Percentiles rank a stretch among this genome's conserved stretches.
Conservation (phyloP, 352 stramenopile species). For the Phytophthora hybrid region DNA sequence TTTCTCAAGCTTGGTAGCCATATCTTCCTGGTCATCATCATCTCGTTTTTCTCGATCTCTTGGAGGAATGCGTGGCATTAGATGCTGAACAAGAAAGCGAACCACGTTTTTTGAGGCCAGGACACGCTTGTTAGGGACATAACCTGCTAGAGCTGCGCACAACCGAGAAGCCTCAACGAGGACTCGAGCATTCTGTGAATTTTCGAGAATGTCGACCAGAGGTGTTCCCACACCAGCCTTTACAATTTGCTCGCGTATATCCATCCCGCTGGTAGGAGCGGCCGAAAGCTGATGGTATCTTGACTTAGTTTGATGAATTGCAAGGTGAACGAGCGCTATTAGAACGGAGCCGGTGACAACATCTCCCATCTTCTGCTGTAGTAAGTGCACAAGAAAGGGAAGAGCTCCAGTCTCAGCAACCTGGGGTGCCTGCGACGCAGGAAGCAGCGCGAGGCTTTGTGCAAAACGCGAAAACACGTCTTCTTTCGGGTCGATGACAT, state of each 20-base stretch:
- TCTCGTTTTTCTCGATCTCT: slow-evolving; percentile 32
- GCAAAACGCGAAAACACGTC: slow-evolving; percentile 78
- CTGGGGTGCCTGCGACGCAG: slow-evolving; percentile 48
- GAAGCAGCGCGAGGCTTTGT: slow-evolving; percentile 74
- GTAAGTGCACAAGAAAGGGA: slow-evolving; percentile 68
- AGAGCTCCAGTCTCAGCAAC: slow-evolving; percentile 64
- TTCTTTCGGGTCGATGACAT: slow-evolving; percentile 44
- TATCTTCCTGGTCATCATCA: slow-evolving; percentile 28
- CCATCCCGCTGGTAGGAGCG: not conserved
- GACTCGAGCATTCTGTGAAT: slow-evolving; percentile 57
- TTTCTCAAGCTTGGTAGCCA: slow-evolving; percentile 43
- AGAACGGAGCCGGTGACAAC: slow-evolving; percentile 72
- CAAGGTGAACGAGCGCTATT: slow-evolving; percentile 71
- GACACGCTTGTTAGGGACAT: slow-evolving; percentile 72
- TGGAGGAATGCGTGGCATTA: slow-evolving; percentile 43
- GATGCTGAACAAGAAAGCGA: slow-evolving; percentile 49
- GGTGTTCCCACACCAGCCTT: slow-evolving; percentile 58
- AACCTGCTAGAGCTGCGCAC: slow-evolving; percentile 58
- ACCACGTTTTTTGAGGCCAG: slow-evolving; percentile 74
- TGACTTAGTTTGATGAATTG: slow-evolving; percentile 57
- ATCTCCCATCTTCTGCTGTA: slow-evolving; percentile 64
- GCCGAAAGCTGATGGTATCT: not conserved
- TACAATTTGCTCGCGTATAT: slow-evolving; percentile 71
- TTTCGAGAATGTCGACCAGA: slow-evolving; percentile 62
- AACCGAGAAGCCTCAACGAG: slow-evolving; percentile 64